Evolutionary conservation across 352 stramenopile genomes (phyloP).

Genomic region (Phytopythium boreale): DNA sequence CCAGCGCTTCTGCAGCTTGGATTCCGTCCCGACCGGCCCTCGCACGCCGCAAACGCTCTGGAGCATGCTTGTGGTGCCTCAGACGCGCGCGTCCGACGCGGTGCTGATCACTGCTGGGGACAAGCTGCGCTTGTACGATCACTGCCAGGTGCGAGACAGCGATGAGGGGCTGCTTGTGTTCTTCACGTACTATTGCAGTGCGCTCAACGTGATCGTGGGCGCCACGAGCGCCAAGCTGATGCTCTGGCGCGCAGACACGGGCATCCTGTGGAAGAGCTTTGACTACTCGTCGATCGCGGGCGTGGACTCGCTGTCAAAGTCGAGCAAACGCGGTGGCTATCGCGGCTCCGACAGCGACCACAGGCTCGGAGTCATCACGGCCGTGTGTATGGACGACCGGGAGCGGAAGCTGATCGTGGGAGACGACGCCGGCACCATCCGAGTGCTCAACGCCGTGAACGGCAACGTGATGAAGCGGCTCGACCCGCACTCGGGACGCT

Average conservation of each 20-base stretch:
- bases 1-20: constrained; percentile 31
- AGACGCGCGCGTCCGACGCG: constrained; percentile 44
- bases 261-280: constrained; percentile 50
- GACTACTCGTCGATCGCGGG: constrained; percentile 36
- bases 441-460: constrained; percentile 74
- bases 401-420: constrained; percentile 80
- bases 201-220: constrained; percentile 53
- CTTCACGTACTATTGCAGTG: constrained; percentile 49
- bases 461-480: constrained; percentile 84
- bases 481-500: constrained; percentile 35
- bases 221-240: constrained; percentile 54
- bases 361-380: constrained; percentile 35
- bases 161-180: constrained; percentile 50
- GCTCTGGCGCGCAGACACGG: constrained; percentile 58
- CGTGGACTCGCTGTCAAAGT: constrained; percentile 1
- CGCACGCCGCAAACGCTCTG: constrained; percentile 23
- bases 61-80: constrained; percentile 40
- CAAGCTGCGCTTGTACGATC: constrained; percentile 51
- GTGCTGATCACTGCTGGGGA: constrained; percentile 45
- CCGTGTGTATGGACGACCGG: constrained; percentile 78
- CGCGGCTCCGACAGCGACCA: background rate
- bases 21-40: background rate
- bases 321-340: constrained; percentile 3
- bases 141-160: constrained; percentile 49
- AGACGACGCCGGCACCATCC: constrained; percentile 59